These are phyloP conservation scores for Plectranthus barbatus DNA, from an alignment of 257 asterid genomes.

Conservation along the genomic window DNA sequence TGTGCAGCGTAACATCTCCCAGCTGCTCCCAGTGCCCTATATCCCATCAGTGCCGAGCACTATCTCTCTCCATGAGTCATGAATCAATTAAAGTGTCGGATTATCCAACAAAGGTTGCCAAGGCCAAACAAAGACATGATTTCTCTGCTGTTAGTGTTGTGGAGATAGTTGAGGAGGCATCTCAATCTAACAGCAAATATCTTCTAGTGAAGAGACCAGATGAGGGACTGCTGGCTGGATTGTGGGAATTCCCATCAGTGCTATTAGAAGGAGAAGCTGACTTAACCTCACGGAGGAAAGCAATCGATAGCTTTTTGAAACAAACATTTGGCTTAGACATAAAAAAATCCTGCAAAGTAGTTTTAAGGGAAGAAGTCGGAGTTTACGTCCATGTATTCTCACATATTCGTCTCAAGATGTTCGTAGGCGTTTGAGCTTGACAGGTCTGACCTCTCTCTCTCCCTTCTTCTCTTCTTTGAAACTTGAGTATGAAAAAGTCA, in stretches of 20 bases:
- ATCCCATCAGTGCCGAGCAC: slow-evolving; percentile 64
- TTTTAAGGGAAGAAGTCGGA: slow-evolving; percentile 82
- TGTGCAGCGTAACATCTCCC: slow-evolving; percentile 53
- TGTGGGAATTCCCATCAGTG: slow-evolving; percentile 98
- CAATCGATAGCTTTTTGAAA: slow-evolving; percentile 49
- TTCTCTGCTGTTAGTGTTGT: slow-evolving; percentile 93
- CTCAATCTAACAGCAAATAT: slow-evolving; percentile 47
- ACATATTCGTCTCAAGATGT: slow-evolving; percentile 95
- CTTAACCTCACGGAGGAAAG: slow-evolving; percentile 49
- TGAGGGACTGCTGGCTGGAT: slow-evolving; percentile 89
- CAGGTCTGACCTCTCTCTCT: slow-evolving; percentile 36
- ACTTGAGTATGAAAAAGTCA: not conserved
- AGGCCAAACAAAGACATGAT: slow-evolving; percentile 69
- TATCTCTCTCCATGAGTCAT: slow-evolving; percentile 41
- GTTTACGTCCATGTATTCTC: slow-evolving; percentile 65
- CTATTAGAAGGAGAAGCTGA: slow-evolving; percentile 61
- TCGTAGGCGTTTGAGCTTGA: slow-evolving; percentile 47
- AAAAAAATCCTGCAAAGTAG: slow-evolving; percentile 39
- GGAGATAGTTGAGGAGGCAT: slow-evolving; percentile 54
- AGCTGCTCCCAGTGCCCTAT: slow-evolving; percentile 71
- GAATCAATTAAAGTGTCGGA: slow-evolving; percentile 68
- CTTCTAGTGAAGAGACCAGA: slow-evolving; percentile 87
- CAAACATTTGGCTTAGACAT: slow-evolving; percentile 54
- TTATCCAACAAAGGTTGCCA: slow-evolving; percentile 73
- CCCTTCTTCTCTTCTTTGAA: slow-evolving; percentile 3